Base-by-base conservation (phyloP, 2,329 filamentous ascomycete species). In the Hymenoscyphus fructigenus region DNA sequence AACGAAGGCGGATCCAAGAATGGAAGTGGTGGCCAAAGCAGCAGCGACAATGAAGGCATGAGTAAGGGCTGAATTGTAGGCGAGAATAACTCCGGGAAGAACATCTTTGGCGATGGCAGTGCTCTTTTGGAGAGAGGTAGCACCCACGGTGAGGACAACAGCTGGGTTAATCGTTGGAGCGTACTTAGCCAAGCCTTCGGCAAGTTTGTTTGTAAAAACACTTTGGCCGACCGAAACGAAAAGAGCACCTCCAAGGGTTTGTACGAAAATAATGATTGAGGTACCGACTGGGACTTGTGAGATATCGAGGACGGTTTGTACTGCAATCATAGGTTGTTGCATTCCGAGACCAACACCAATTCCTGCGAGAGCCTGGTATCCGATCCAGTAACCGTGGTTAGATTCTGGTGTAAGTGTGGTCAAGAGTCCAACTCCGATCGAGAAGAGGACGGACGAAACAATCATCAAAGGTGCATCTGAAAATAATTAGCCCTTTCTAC, bases 261-360 rank as follows among this genome's bases (percentile, higher is more conserved):
- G 84, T 17, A 79, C 75, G 68, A 86, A 86, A 71, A 78, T 66
- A 64, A 73, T 66, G 82, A 62, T 55, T 6, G 64, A 62, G 15
- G 60, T 62, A 28, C 57, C 60, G 6, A 60, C 53, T 7, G 64
- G 64, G 6, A 66, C 61, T 44, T 62, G 28, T 5, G 64, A 66
- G 41, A 66, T 66, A 55, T 66, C 64, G 34, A 66, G 62, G n/a
- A 66, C 61, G 34, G 66, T 63, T 53, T 67, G 66, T 34, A 65
- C 61, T 26, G 66, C 66, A 32, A 67, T 63, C 58, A 67, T 36
- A 50, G 63, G 65, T 59, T 66, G 59, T 61, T 78, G 76, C 79
- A 88, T 85, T 14, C 83, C 83, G 26, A 84, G 76, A 1, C 86
- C 86, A 4, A 83, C 78, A 55, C 85, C 85, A 3, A 85, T 76